Percentiles rank a stretch among this genome's conserved stretches.
Conservation (phyloP, 345 rosid species). For the Stellera chamaejasme region DNA sequence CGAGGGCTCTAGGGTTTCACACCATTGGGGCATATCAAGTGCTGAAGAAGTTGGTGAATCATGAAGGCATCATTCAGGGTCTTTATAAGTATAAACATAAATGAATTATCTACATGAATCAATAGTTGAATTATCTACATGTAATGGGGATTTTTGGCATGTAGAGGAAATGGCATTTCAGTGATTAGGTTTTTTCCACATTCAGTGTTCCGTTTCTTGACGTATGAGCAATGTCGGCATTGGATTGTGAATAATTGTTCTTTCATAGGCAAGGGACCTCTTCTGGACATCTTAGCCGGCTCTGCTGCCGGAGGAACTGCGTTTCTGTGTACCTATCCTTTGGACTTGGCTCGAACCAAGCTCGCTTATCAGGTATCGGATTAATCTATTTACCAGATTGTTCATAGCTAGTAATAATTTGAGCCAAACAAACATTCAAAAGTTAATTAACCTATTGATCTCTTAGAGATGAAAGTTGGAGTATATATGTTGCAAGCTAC, state of each 20-base stretch:
- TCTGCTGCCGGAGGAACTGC: slow-evolving; percentile 92
- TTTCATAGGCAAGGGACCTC: slow-evolving; percentile 63
- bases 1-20: slow-evolving; percentile 77
- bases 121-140: not conserved
- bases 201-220: slow-evolving; percentile 87
- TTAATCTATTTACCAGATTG: no score
- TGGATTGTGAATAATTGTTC: slow-evolving; percentile 65
- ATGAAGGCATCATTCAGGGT: slow-evolving; percentile 70
- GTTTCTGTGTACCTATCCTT: slow-evolving; percentile 86
- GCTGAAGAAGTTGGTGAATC: slow-evolving; percentile 57
- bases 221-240: slow-evolving; percentile 77
- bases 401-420: no score
- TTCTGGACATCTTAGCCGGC: slow-evolving; percentile 83
- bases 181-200: slow-evolving; percentile 83
- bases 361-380: slow-evolving; percentile 80
- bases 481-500: no score
- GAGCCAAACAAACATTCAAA: no score
- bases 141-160: slow-evolving; percentile 4
- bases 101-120: not conserved
- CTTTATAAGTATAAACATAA: slow-evolving; percentile 59
- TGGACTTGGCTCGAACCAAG: slow-evolving; percentile 93
- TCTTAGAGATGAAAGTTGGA: no score
- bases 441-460: no score
- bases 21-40: slow-evolving; percentile 68
- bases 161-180: slow-evolving; percentile 90